These are phyloP conservation scores for Hanseniaspora lachancei DNA, from an alignment of 805 yeast genomes.

Conservation along the genomic window DNA sequence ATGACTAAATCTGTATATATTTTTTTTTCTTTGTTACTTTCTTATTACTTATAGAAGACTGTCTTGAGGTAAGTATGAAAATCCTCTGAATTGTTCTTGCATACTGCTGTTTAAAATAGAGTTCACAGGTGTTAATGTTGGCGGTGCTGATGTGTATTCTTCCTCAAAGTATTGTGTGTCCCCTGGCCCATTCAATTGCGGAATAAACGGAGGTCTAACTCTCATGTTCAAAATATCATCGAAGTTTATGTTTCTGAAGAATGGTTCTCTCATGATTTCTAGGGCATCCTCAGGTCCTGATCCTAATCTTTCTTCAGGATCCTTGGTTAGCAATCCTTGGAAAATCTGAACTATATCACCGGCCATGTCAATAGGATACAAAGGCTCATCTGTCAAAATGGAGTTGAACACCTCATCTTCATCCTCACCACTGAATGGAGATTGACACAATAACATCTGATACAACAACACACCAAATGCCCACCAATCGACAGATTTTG, in stretches of 20 bases:
- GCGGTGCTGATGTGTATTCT: slow-evolving; percentile 88
- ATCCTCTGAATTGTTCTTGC: slow-evolving; percentile 96
- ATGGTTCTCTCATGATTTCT: slow-evolving; percentile 92
- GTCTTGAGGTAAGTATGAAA: slow-evolving; percentile 70
- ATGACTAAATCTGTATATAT: neutral
- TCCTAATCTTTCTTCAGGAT: slow-evolving; percentile 74
- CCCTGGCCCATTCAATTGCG: slow-evolving; percentile 73
- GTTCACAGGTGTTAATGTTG: slow-evolving; percentile 88
- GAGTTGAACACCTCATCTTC: slow-evolving; percentile 96
- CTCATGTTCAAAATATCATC: slow-evolving; percentile 64
- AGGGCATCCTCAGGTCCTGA: slow-evolving; percentile 76
- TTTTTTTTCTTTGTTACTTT: neutral
- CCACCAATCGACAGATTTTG: slow-evolving; percentile 98
- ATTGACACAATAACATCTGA: slow-evolving; percentile 91
- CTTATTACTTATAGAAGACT: slow-evolving; percentile 22
- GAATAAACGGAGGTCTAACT: slow-evolving; percentile 80
- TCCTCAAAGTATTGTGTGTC: slow-evolving; percentile 89
- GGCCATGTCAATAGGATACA: slow-evolving; percentile 95
- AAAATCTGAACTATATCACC: slow-evolving; percentile 88
- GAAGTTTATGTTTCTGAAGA: slow-evolving; percentile 78
- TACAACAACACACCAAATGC: slow-evolving; percentile 93
- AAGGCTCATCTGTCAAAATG: slow-evolving; percentile 87
- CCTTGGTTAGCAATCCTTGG: slow-evolving; percentile 82
- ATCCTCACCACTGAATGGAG: slow-evolving; percentile 95
- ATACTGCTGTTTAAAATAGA: slow-evolving; percentile 69